Percentiles rank a stretch among this genome's conserved stretches.
These are phyloP conservation scores for Botrytis cinerea DNA, from an alignment of 2,329 filamentous ascomycete species.

Conservation along the genomic window DNA sequence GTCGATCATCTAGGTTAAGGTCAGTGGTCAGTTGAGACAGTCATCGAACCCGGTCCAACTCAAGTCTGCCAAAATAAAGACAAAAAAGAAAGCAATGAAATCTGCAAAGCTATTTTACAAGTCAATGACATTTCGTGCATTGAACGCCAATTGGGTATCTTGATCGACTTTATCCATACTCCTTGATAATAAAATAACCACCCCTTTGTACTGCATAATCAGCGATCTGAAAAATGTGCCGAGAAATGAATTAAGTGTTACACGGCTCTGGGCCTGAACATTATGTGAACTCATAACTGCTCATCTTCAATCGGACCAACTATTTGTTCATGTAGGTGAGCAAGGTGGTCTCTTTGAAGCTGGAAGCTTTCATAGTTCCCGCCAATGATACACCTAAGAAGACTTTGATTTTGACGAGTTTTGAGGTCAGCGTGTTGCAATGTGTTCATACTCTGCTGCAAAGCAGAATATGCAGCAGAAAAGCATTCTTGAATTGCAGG, in stretches of 20 bases:
- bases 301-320: conserved; percentile 31
- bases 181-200: conserved; percentile 16
- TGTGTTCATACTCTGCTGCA: conserved; percentile 60
- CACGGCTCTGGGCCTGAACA: not conserved
- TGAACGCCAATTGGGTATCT: conserved; percentile 23
- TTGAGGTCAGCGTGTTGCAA: conserved; percentile 43
- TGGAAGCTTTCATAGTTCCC: conserved; percentile 79
- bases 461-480: conserved; percentile 57
- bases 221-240: conserved; percentile 1
- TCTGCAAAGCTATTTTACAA: conserved; percentile 20
- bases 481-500: conserved; percentile 69
- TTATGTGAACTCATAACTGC: conserved; percentile 5
- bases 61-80: not conserved
- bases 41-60: conserved; percentile 3
- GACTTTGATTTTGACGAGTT: conserved; percentile 42
- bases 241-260: not conserved
- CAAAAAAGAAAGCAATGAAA: conserved; percentile 4
- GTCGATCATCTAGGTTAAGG: conserved; percentile 22
- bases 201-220: conserved; percentile 14
- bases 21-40: conserved; percentile 25
- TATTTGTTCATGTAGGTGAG: conserved; percentile 38
- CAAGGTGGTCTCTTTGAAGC: conserved; percentile 60
- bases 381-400: conserved; percentile 71
- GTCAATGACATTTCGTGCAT: conserved; percentile 15
- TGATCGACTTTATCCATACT: conserved; percentile 16